Base-by-base conservation (phyloP, 129 eudicot species). In the Chrysanthemum seticuspe region DNA sequence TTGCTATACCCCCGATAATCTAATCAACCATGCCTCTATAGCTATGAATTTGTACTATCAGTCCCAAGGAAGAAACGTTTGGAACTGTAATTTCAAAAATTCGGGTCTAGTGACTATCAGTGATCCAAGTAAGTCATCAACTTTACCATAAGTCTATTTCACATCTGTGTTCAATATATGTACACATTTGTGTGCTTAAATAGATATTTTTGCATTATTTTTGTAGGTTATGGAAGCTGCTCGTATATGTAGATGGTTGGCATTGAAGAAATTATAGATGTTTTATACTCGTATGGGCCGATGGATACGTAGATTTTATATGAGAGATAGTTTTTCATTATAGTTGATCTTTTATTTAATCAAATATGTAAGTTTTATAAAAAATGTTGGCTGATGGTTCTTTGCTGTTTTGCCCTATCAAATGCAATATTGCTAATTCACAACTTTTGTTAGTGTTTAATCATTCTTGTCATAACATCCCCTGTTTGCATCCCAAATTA, bases 31-130 rank as follows among this genome's bases (percentile, higher is more conserved):
- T 81, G 97, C 97, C 51, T 92, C 97, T 12, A 23, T 87, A 7
- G 97, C 87, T 57, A 92, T 92, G 96, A 92, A 92, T 65, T 83
- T 87, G 64, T 92, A 88, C 64, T 92, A 86, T 72, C 86, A 83
- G 51, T 58, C 86, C 53, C 77, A 83, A 18, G 97, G 97, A 66
- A 83, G 91, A 66, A 83, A 87, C 67, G 16, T 31, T 15, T 88
- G 87, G 91, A 86, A 85, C 56, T 92, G 96, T 60, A 52, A 92
- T 72, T 92, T 92, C 50, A 69, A 75, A 1, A 80, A 78, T 73
- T 86, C 97, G 1, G 96, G 75, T 61, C 84, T 92, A 11, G 19
- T 87, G 63, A 81, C 83, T 15, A 4, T 66, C 3, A 84, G 89
- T 62, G 94, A 89, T 72, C 97, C 96, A 53, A 92, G 97, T 92